Conservation (phyloP, 495 filamentous ascomycete genomes). For the Neurospora cerealis region DNA sequence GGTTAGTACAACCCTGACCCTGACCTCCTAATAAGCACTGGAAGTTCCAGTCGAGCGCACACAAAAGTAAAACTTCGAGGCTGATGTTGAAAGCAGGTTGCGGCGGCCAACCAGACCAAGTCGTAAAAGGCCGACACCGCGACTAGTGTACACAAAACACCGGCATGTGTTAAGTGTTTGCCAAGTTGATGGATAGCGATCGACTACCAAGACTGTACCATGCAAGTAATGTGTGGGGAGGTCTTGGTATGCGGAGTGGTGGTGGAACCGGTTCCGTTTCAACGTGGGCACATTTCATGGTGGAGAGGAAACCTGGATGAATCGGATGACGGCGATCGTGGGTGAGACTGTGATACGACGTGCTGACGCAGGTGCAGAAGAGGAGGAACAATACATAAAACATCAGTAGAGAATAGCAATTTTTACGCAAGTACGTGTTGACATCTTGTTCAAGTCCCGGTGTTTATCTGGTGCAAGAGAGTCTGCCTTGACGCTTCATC, state of each 20-base stretch:
- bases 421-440: neutral
- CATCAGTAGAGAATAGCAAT: neutral
- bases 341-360: neutral
- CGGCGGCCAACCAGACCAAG: slow-evolving; percentile 13
- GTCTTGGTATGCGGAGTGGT: neutral
- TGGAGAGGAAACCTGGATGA: neutral
- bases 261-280: neutral
- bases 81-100: neutral
- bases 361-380: neutral
- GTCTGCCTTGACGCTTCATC: neutral
- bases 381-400: neutral
- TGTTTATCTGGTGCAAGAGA: neutral
- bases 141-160: neutral
- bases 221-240: neutral
- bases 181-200: neutral
- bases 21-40: neutral
- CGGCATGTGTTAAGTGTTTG: neutral
- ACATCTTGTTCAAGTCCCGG: neutral
- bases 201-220: neutral
- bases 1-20: slow-evolving; percentile 1
- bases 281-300: neutral
- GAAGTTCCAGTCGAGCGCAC: neutral
- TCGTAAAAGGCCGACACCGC: neutral
- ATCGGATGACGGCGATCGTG: neutral
- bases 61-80: neutral